Base-by-base conservation (phyloP, 805 yeast species). In the Saccharomycopsis fibuligera region DNA sequence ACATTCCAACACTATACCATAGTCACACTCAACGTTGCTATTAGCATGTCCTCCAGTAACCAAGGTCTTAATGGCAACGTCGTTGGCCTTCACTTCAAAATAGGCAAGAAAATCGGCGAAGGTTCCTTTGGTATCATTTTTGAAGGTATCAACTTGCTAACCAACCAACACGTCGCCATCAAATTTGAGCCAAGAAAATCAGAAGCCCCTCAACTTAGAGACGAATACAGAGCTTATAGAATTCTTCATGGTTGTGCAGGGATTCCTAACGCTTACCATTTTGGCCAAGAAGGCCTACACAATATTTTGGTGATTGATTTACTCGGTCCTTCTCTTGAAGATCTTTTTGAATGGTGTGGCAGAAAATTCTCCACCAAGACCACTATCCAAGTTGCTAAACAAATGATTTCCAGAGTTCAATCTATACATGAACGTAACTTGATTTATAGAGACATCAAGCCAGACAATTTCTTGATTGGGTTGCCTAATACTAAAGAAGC, bases 341-440 rank as follows among this genome's bases (percentile, higher is more conserved):
- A 85, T 65, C 68, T 85, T 58, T 85, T 85, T 66, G 95, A 85
- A 62, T 85, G 95, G 95, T 85, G 95, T 68, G 89, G 89, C 2
- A 70, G 93, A 49, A 74, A 76, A 54, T 86, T 85, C 57, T 73
- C 81, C 37, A 75, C 79, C 36, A 79, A 83, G 61, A 83, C 93
- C 2, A 85, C 83, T 16, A 83, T 83, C 31, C 81, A 80, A 60
- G 72, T 83, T 42, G 87, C 90, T 19, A 78, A 77, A 52, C 93
- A 85, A 63, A 85, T 85, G 95, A 79, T 85, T 56, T 70, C 73
- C 43, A 66, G 86, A 55, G 80, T 85, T 23, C 83, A 82, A 63
- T 77, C 78, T 54, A 82, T 85, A 41, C 95, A 85, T 65, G 81
- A 81, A 48, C 84, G 82, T 57, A 86, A 83, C 62, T 69, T 85